phyloP scores from a whole-genome alignment of 2,329 filamentous ascomycete genomes.

The Ophiostoma sp. region DNA sequence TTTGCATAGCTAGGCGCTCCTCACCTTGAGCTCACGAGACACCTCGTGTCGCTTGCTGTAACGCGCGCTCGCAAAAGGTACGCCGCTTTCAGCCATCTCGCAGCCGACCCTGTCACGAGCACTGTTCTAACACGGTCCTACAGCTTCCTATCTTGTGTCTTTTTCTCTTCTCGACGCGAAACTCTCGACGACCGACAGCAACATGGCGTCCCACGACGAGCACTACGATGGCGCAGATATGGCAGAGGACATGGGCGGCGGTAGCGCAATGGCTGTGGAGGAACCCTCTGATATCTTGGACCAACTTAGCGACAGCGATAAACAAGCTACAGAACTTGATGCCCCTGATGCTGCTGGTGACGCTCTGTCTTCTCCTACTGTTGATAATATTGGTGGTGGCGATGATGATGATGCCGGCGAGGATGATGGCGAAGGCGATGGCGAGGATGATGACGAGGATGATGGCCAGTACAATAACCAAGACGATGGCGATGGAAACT shows the following conservation, averaged over 20 bases:
- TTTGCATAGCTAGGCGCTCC: neutral
- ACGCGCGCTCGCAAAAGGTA: neutral
- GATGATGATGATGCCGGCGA: conserved; percentile 47
- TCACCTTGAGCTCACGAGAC: conserved; percentile 1
- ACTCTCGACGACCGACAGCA: neutral
- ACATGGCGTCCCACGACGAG: conserved; percentile 30
- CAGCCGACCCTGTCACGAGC: too few relatives aligned
- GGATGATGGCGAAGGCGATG: conserved; percentile 51
- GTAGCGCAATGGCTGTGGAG: conserved; percentile 51
- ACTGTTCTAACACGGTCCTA: too few relatives aligned
- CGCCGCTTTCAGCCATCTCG: neutral
- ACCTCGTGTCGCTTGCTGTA: neutral
- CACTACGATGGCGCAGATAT: conserved; percentile 20
- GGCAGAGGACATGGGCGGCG: conserved; percentile 34
- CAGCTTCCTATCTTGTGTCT: too few relatives aligned
- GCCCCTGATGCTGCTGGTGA: conserved; percentile 47
- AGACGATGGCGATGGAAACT: neutral
- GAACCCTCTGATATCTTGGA: conserved; percentile 42
- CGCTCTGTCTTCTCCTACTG: conserved; percentile 32
- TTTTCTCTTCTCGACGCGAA: neutral
- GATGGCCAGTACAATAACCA: neutral
- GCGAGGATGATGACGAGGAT: conserved; percentile 1
- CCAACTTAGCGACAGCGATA: conserved; percentile 50
- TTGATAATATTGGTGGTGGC: conserved; percentile 38
- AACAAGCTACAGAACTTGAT: conserved; percentile 47